Percentiles rank a stretch among this genome's conserved stretches.
Conservation (phyloP, 2,329 filamentous ascomycete species). For the Verticillium zaregamsianum region DNA sequence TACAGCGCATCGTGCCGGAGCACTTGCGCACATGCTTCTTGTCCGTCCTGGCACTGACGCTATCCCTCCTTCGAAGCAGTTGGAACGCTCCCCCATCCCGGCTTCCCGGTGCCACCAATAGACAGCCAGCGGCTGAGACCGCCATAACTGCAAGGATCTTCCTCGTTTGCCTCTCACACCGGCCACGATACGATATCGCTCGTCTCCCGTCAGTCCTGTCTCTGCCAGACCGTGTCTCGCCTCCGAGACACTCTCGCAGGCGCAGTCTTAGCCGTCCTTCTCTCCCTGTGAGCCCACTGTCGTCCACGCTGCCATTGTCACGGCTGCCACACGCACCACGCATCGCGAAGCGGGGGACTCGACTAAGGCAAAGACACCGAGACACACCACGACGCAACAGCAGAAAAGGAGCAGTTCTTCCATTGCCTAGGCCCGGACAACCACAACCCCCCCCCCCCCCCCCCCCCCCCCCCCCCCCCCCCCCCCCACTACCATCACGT, state of each 20-base stretch:
- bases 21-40: neutral
- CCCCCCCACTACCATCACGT: neutral
- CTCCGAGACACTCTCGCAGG: neutral
- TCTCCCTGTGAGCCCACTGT: neutral
- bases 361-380: neutral
- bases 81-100: conserved; percentile 1
- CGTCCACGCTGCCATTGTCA: neutral
- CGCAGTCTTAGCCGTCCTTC: neutral
- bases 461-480: too few species aligned
- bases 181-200: neutral
- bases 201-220: neutral
- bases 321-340: neutral
- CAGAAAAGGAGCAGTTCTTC: neutral
- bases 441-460: too few species aligned
- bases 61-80: neutral
- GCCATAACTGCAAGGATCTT: conserved; percentile 1
- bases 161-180: conserved; percentile 1
- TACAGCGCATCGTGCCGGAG: neutral
- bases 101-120: conserved; percentile 6
- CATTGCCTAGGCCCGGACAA: neutral
- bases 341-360: neutral
- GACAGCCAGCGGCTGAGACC: neutral
- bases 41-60: neutral
- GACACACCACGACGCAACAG: neutral
- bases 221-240: neutral